Percentiles rank a stretch among this genome's conserved stretches.
phyloP scores from a whole-genome alignment of 495 filamentous ascomycete species.

The Penicillium taxi region DNA sequence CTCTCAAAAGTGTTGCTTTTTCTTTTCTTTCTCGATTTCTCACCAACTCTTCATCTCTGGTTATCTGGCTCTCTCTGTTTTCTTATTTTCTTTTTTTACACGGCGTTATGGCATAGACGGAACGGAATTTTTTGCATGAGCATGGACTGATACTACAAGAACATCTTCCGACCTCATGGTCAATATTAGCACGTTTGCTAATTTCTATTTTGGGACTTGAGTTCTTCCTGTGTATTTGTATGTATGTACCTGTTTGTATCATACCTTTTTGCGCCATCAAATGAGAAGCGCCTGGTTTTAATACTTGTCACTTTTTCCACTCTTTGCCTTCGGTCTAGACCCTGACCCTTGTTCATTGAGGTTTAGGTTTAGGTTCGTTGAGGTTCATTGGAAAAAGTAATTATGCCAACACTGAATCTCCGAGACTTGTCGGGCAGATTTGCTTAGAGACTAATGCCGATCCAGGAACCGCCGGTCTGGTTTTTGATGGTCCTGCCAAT shows the following conservation, averaged over 20 bases:
- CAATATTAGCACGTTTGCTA: slow-evolving; percentile 22
- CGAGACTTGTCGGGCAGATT: slow-evolving; percentile 22
- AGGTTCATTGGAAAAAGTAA: no score
- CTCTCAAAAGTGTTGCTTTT: slow-evolving; percentile 28
- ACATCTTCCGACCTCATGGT: slow-evolving; percentile 39
- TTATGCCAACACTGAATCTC: no score
- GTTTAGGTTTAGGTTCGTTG: no score
- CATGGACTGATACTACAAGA: slow-evolving; percentile 42
- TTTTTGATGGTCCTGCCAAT: slow-evolving; percentile 14
- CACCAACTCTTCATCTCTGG: slow-evolving; percentile 10
- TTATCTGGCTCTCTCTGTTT: slow-evolving; percentile 13
- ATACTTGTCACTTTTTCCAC: not conserved
- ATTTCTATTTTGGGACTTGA: slow-evolving; percentile 18
- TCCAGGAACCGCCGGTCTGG: slow-evolving; percentile 17
- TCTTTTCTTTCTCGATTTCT: slow-evolving; percentile 11
- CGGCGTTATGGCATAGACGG: slow-evolving; percentile 42
- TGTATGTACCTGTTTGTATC: slow-evolving; percentile 12
- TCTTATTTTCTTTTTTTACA: slow-evolving; percentile 14
- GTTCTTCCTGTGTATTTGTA: slow-evolving; percentile 11
- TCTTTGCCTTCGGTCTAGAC: slow-evolving; percentile 8
- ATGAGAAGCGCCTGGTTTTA: slow-evolving; percentile 10
- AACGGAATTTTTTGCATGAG: slow-evolving; percentile 28
- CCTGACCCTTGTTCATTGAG: no score
- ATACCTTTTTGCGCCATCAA: slow-evolving; percentile 12
- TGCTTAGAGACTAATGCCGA: slow-evolving; percentile 19